These are phyloP conservation scores for Yamadazyma sp. DNA, from an alignment of 1,139 yeast genomes.

Conservation along the genomic window DNA sequence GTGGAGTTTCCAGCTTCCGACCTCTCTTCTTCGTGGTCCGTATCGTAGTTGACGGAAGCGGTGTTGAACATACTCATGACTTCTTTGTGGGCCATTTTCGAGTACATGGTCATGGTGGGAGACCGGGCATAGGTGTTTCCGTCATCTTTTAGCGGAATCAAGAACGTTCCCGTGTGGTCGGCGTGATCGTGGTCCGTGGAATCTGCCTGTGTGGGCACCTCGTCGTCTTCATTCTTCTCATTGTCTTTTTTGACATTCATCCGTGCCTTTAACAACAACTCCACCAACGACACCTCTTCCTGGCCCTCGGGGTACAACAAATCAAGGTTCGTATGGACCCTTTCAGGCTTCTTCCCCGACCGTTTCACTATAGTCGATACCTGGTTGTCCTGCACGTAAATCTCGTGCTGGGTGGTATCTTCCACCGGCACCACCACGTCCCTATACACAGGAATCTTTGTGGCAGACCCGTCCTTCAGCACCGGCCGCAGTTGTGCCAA, in stretches of 20 bases:
- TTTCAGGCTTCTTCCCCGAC: constrained; percentile 65
- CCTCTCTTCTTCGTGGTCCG: constrained; percentile 23
- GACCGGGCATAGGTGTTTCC: constrained; percentile 34
- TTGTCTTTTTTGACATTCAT: too few species aligned
- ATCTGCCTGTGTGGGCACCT: neutral
- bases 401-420: constrained; percentile 9
- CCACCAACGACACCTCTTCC: constrained; percentile 59
- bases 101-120: constrained; percentile 78
- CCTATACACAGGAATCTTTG: constrained; percentile 21
- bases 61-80: constrained; percentile 75
- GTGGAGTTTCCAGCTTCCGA: constrained; percentile 25
- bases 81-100: constrained; percentile 76
- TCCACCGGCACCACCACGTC: constrained; percentile 13
- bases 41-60: constrained; percentile 28
- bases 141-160: constrained; percentile 34
- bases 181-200: neutral
- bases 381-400: constrained; percentile 11
- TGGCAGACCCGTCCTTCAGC: constrained; percentile 6
- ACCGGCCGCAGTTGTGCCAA: constrained; percentile 35
- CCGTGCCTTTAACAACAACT: constrained; percentile 38
- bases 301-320: constrained; percentile 41
- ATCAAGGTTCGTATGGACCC: constrained; percentile 60
- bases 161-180: constrained; percentile 22
- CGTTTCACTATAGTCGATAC: constrained; percentile 43
- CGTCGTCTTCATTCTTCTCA: too few species aligned